Evolutionary conservation across 495 filamentous ascomycete species (phyloP), one percentile per base, ranked within the genome.

Genomic region (Penicillium nucicola): DNA sequence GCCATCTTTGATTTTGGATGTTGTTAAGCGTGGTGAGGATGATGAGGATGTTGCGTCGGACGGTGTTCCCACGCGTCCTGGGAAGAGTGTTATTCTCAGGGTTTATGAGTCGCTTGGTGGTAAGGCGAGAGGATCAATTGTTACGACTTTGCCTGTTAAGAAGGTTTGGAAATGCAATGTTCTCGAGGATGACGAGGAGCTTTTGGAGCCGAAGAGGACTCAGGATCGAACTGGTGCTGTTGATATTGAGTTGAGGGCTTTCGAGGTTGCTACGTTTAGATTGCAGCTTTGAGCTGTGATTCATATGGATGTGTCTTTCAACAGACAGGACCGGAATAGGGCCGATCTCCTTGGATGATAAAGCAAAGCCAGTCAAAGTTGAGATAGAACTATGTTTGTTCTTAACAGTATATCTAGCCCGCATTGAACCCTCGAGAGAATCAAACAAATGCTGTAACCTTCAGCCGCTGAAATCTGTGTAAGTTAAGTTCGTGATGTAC

Each of bases 81-180:
- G 91, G 10, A 76, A 76, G 62, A 93, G 89, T 61, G 76, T 97
- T 18, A 82, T 98, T 43, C 23, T 96, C 34, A 79, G 93, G 2
- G 72, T 96, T 10, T 98, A 95, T 61, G 93, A 98, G 64, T 88
- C 87, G 53, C 75, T 98, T n/a, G 93, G 93, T 32, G 93, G 92
- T 3, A 82, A 80, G 60, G 81, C 81, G 37, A 80, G 82, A 36
- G 92, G 84, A 0, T 77, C 68, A 3, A 78, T 96, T 47, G 67
- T 71, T 33, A 87, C 85, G 4, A 72, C 66, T 7, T 76, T 92
- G 66, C 74, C 79, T 23, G 84, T 97, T 7, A 84, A 82, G 75
- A 83, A 78, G 55, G 90, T 85, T 2, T 87, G 74, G 72, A 95
- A 88, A 76, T 86, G 83, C 18, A 97, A 97, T 70, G 45, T 79